Conservation (phyloP, 306 rosid species). For the Lithocarpus polystachyus region DNA sequence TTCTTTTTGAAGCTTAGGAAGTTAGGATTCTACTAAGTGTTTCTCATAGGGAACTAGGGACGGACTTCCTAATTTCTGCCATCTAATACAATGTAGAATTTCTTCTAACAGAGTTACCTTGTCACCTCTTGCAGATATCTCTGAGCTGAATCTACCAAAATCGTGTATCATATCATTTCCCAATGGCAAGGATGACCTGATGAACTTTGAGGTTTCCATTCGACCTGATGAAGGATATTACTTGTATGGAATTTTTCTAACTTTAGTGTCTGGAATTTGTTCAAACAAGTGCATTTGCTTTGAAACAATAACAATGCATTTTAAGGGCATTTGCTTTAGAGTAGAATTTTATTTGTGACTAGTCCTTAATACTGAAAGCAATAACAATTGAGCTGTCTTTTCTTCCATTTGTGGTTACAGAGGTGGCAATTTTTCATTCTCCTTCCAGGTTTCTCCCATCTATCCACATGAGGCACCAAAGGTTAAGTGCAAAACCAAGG, state of each 20-base stretch:
- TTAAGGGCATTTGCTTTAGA: not conserved
- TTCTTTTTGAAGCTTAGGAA: not conserved
- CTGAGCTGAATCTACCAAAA: slow-evolving; percentile 89
- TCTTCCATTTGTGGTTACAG: slow-evolving; percentile 43
- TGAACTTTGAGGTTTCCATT: slow-evolving; percentile 91
- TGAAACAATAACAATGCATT: not conserved
- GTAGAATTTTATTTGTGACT: not conserved
- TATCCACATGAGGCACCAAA: slow-evolving; percentile 95
- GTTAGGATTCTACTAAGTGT: not conserved
- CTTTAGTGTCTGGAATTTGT: slow-evolving; percentile 13
- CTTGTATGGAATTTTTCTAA: slow-evolving; percentile 42
- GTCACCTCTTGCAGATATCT: slow-evolving; percentile 65
- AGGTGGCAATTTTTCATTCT: slow-evolving; percentile 73
- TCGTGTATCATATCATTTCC: slow-evolving; percentile 79
- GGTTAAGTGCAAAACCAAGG: slow-evolving; percentile 97
- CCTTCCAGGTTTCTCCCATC: slow-evolving; percentile 74
- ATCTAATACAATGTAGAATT: slow-evolving; percentile 6
- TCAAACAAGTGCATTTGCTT: not conserved
- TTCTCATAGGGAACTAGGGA: not conserved
- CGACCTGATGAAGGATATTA: slow-evolving; percentile 96
- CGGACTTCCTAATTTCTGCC: not conserved
- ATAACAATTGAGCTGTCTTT: slow-evolving; percentile 3
- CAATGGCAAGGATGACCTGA: slow-evolving; percentile 92
- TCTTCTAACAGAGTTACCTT: slow-evolving; percentile 12
- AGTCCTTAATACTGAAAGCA: not conserved